Percentiles rank a stretch among this genome's conserved stretches.
Evolutionary conservation across 2,329 filamentous ascomycete species (phyloP).

Genomic region (Tolypocladium paradoxum): DNA sequence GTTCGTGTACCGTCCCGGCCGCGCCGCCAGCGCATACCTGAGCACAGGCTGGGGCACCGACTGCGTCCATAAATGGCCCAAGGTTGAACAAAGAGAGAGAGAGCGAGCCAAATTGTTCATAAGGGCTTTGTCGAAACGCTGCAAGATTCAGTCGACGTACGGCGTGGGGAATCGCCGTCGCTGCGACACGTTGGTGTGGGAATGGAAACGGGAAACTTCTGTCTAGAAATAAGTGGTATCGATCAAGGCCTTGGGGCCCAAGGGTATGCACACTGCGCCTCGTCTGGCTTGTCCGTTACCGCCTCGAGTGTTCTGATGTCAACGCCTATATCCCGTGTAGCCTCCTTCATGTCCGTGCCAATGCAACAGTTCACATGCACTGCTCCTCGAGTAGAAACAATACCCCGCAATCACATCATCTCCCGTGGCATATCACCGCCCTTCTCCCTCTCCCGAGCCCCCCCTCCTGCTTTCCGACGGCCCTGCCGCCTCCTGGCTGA

Average conservation of each 20-base stretch:
- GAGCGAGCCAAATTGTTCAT: not conserved
- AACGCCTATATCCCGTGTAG: not conserved
- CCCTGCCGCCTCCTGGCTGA: not conserved
- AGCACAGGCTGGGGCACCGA: not conserved
- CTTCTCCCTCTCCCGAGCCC: not conserved
- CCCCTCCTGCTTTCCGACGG: not conserved
- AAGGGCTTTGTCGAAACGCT: not conserved
- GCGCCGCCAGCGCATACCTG: not conserved
- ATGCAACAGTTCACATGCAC: too few species aligned
- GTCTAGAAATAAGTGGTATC: not conserved
- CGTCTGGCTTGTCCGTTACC: not conserved
- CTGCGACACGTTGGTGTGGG: not conserved
- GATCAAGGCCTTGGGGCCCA: not conserved
- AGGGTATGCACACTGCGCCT: not conserved
- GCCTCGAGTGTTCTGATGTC: not conserved
- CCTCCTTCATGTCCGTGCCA: too few species aligned
- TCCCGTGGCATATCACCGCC: not conserved
- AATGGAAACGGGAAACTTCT: not conserved
- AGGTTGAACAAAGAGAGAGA: not conserved
- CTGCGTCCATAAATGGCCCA: not conserved
- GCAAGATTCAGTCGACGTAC: not conserved
- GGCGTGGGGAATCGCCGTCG: too few species aligned
- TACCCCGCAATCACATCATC: not conserved
- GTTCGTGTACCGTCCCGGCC: conserved; percentile 12
- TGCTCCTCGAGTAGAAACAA: not conserved